Evolutionary conservation across 2,329 filamentous ascomycete species (phyloP).

Genomic region (Pseudogymnoascus sp.): DNA sequence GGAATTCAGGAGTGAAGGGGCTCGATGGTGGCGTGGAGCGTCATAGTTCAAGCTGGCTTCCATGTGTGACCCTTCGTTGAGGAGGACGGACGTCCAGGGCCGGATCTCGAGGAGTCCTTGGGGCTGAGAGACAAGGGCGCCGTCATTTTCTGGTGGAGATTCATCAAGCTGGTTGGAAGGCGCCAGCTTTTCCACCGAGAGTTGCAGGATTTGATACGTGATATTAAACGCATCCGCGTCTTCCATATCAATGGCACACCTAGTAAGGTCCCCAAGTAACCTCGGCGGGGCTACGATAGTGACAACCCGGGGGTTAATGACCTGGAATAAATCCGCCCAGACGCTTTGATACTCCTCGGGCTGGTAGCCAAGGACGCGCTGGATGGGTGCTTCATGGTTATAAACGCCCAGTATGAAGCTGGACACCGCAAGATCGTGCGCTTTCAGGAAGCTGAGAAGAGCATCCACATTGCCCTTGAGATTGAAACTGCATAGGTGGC

Average conservation of each 20-base stretch:
- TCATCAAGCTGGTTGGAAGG: not conserved
- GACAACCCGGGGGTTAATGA: conserved; percentile 47
- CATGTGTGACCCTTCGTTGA: conserved; percentile 74
- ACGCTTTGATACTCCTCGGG: conserved; percentile 28
- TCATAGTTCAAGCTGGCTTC: conserved; percentile 65
- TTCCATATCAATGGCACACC: conserved; percentile 48
- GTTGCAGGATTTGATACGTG: conserved; percentile 53
- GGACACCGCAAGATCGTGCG: not conserved
- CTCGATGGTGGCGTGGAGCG: conserved; percentile 58
- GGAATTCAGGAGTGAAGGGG: conserved; percentile 43
- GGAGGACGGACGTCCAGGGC: conserved; percentile 57
- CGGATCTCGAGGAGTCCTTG: conserved; percentile 22
- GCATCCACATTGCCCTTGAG: not conserved
- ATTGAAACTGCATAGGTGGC: not conserved
- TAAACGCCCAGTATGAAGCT: not conserved
- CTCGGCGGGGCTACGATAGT: conserved; percentile 56
- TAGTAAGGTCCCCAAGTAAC: conserved; percentile 55
- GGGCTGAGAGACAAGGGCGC: not conserved
- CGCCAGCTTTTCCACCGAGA: conserved; percentile 23
- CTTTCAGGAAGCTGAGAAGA: not conserved
- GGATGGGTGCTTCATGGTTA: not conserved
- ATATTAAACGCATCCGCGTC: conserved; percentile 61
- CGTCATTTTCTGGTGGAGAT: too few species aligned
- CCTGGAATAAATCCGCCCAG: conserved; percentile 51
- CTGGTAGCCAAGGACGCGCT: not conserved